Evolutionary conservation across 2,329 filamentous ascomycete genomes (phyloP), one percentile per base, ranked within the genome.

Genomic region (Paraphoma sp.): DNA sequence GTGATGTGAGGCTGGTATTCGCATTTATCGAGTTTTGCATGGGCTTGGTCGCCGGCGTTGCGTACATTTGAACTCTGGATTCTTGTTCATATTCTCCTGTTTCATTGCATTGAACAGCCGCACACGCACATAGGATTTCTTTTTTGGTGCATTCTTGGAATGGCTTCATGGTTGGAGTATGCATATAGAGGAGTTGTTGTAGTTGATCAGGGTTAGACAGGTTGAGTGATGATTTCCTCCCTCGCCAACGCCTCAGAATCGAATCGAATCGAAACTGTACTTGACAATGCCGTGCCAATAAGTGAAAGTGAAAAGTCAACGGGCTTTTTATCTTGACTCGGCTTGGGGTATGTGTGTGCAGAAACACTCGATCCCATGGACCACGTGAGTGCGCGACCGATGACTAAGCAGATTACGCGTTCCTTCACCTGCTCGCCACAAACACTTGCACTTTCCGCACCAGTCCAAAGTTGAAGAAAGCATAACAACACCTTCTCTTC

Each of bases 1-100:
- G 76, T 83, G 38, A 83, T 83, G 81, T 83, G 75, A 80, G 11
- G 11, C 5, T 31, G 28, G 23, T 30, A 12, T 18, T 48, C 31
- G 14, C 16, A 38, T 41, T 14, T n/a, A 3, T 38, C 33, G 33
- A 38, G 6, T 38, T 38, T 6, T 38, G 33, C 33, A n/a, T 11
- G 33, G 23, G 23, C 23, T 23, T 23, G 23, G 5, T 23, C 23
- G 23, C 23, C 23, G 23, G 23, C 23, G 33, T 38, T 38, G 33
- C 33, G n/a, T 38, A 11, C 33, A n/a, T 11, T 38, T 11, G 33
- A 11, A 17, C 16, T 4, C 8, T 42, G 40, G 14, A 9, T 42
- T 42, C 40, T n/a, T 42, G 9, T n/a, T 29, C 31, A n/a, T 9
- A 16, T 46, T 4, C 40, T 46, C 23, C 23, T 18, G 28, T 43